Evolutionary conservation across 1,139 yeast species (phyloP), one percentile per base, ranked within the genome.

Genomic region (Magnusiomyces paraingens): DNA sequence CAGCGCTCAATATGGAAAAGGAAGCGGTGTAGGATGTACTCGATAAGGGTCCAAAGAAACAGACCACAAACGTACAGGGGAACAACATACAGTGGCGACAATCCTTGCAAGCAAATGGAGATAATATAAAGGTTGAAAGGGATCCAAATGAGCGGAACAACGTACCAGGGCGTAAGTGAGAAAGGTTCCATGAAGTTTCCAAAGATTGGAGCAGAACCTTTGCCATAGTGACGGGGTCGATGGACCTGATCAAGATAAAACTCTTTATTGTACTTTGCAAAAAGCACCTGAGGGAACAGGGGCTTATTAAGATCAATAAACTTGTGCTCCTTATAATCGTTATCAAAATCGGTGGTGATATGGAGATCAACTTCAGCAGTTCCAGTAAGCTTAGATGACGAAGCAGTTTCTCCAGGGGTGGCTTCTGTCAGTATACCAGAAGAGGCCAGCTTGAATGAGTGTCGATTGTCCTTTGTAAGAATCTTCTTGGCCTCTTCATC

Each of bases 171-270:
- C 5, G 93, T 85, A 62, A 80, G 71, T 4, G 87, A 77, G 20
- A 84, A 61, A 2, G 90, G 90, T 67, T 85, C 93, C 52, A 85
- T 67, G 67, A 84, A 81, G 68, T 84, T 83, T 55, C 91, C 91
- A 67, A 85, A 85, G 51, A 85, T 65, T 5, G 91, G 96, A 15
- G 99, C 99, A 2, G 96, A 87, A 10, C 97, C 97, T 63, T 83
- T 78, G 60, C 89, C 89, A 64, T 84, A 85, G 71, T 93, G 99
- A 67, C 99, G 84, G 54, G 99, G 99, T 70, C 97, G 82, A 71
- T 93, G 99, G 47, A 93, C 94, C 72, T 93, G 98, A 68, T 90
- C 96, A 66, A 93, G 77, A 70, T 93, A 93, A 66, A 93, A 93
- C 50, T 87, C 95, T 69, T 88, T 91, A 47, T 86, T 66, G 74